These are phyloP conservation scores for Fusarium sp. DNA, from an alignment of 2,329 filamentous ascomycete species.

Conservation along the genomic window DNA sequence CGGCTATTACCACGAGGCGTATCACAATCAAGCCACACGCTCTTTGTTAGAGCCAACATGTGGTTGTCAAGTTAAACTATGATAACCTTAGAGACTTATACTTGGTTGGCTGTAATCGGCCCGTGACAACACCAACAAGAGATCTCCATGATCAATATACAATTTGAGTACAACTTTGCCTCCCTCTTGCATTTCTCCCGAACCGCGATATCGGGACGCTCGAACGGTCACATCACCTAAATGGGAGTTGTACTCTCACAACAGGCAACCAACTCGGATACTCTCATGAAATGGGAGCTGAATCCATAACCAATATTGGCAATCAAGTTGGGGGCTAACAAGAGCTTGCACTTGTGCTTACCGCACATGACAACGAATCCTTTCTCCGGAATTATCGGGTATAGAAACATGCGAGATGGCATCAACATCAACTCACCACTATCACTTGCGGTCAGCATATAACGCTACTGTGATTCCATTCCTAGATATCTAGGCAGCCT, in stretches of 20 bases:
- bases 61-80: not conserved
- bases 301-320: constrained; percentile 6
- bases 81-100: not conserved
- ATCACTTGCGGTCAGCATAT: constrained; percentile 19
- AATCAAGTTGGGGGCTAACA: constrained; percentile 10
- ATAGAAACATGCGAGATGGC: constrained; percentile 3
- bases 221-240: constrained; percentile 25
- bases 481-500: constrained; percentile 7
- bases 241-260: constrained; percentile 2
- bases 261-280: constrained; percentile 23
- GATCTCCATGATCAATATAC: not conserved
- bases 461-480: constrained; percentile 3
- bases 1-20: constrained; percentile 2
- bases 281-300: constrained; percentile 1
- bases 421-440: not conserved
- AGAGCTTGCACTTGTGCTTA: constrained; percentile 14
- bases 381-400: not conserved
- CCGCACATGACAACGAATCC: not conserved
- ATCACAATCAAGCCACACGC: constrained; percentile 18
- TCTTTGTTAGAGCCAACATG: not conserved
- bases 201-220: constrained; percentile 34
- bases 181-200: constrained; percentile 27
- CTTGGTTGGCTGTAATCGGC: constrained; percentile 24
- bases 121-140: constrained; percentile 20
- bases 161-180: constrained; percentile 20